Conservation (phyloP, 306 rosid genomes). For the Vicia faba region DNA sequence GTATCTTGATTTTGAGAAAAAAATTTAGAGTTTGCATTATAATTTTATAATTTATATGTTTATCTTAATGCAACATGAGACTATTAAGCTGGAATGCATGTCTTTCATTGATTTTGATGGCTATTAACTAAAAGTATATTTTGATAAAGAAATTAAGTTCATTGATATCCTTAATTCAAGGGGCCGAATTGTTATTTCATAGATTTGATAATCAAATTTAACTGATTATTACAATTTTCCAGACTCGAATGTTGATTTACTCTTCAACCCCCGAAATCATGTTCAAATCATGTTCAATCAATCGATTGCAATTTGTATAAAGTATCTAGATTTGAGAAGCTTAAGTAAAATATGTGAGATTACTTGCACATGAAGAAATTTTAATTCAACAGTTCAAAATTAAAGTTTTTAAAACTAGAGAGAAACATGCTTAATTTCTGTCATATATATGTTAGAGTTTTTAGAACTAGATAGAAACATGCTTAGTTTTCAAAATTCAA, state of each 20-base stretch:
- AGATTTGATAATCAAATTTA: not conserved
- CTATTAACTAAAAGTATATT: too few relatives aligned
- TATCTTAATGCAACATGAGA: not conserved
- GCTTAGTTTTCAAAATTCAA: not conserved
- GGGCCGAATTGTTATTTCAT: not conserved
- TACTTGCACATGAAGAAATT: slow-evolving; percentile 2
- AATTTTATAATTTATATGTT: not conserved
- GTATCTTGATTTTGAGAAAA: too few relatives aligned
- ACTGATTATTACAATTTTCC: not conserved
- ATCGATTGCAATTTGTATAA: not conserved
- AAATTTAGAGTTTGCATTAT: too few relatives aligned
- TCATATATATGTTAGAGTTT: too few relatives aligned
- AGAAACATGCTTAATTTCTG: not conserved
- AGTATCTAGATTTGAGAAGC: not conserved
- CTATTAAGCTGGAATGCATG: not conserved
- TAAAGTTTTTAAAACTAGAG: not conserved
- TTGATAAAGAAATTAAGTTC: too few relatives aligned
- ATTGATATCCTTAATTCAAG: too few relatives aligned
- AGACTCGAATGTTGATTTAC: not conserved
- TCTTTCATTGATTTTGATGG: not conserved
- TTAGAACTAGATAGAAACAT: not conserved
- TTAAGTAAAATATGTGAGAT: not conserved
- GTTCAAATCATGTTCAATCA: too few relatives aligned
- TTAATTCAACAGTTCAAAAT: slow-evolving; percentile 2
- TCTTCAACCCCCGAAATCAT: not conserved